Evolutionary conservation across 2,329 filamentous ascomycete genomes (phyloP).

Genomic region (Verticillium klebahnii): DNA sequence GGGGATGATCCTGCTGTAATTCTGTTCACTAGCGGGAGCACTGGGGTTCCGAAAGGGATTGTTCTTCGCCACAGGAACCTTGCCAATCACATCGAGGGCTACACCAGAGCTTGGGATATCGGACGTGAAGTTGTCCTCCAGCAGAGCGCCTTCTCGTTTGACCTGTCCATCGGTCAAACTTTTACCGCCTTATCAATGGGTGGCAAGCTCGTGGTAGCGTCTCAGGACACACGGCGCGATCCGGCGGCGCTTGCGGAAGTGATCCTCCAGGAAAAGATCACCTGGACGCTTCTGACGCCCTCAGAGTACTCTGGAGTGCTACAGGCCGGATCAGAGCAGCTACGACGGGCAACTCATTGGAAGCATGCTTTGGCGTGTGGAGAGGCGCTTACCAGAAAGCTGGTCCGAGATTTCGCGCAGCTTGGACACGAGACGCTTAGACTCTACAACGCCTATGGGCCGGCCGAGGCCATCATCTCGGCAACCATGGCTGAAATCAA

Average conservation of each 20-base stretch:
- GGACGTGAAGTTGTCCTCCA: constrained; percentile 26
- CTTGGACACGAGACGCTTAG: constrained; percentile 3
- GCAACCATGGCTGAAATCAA: neutral
- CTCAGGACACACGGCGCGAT: constrained; percentile 23
- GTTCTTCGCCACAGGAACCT: constrained; percentile 23
- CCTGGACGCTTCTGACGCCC: constrained; percentile 31
- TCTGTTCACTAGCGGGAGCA: constrained; percentile 27
- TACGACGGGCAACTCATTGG: constrained; percentile 12
- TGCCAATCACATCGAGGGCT: constrained; percentile 16
- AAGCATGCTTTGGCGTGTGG: constrained; percentile 5
- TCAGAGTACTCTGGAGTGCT: constrained; percentile 33
- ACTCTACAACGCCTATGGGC: constrained; percentile 23
- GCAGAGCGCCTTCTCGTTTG: constrained; percentile 34
- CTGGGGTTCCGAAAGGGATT: constrained; percentile 36
- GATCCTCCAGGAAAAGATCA: constrained; percentile 29
- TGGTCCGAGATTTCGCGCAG: constrained; percentile 1
- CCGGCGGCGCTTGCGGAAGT: constrained; percentile 25
- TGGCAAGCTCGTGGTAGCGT: constrained; percentile 28
- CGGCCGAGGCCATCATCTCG: constrained; percentile 19
- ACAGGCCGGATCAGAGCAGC: constrained; percentile 9
- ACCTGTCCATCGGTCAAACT: constrained; percentile 33
- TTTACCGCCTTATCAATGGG: constrained; percentile 29
- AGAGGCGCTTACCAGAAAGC: neutral
- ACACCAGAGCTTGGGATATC: constrained; percentile 13
- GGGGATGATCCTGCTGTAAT: constrained; percentile 18